These are phyloP conservation scores for Pythium myriotylum DNA, from an alignment of 352 stramenopile genomes.

Conservation along the genomic window DNA sequence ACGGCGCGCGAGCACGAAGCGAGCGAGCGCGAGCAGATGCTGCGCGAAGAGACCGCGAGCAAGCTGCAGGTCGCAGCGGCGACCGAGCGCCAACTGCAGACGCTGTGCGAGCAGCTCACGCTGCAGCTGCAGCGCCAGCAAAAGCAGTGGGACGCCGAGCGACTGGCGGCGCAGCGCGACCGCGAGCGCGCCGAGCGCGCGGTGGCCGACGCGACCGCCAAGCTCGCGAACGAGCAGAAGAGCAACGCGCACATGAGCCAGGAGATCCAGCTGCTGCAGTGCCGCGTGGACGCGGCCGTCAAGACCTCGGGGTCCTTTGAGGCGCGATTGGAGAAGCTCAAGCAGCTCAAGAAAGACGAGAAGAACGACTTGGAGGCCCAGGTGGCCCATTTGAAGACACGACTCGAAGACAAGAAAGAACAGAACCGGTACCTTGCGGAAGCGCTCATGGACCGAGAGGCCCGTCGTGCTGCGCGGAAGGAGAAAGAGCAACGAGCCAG, in stretches of 20 bases:
- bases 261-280: constrained; percentile 50
- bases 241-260: constrained; percentile 37
- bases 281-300: constrained; percentile 48
- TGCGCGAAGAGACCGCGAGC: constrained; percentile 13
- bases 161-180: constrained; percentile 31
- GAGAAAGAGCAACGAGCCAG: neutral
- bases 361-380: constrained; percentile 38
- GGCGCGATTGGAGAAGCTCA: constrained; percentile 42
- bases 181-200: constrained; percentile 35
- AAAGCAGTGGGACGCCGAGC: constrained; percentile 42
- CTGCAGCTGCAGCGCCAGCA: constrained; percentile 35
- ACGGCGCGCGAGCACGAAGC: neutral
- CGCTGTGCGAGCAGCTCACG: constrained; percentile 7
- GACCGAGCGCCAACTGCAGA: constrained; percentile 3
- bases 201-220: constrained; percentile 34
- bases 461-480: neutral
- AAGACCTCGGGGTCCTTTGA: constrained; percentile 57
- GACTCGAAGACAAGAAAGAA: constrained; percentile 54
- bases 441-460: constrained; percentile 40
- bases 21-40: constrained; percentile 6
- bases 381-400: constrained; percentile 41
- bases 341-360: constrained; percentile 48
- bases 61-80: neutral
- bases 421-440: constrained; percentile 65
- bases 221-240: constrained; percentile 36